phyloP scores from a whole-genome alignment of 495 filamentous ascomycete species.

The Talaromyces liani region DNA sequence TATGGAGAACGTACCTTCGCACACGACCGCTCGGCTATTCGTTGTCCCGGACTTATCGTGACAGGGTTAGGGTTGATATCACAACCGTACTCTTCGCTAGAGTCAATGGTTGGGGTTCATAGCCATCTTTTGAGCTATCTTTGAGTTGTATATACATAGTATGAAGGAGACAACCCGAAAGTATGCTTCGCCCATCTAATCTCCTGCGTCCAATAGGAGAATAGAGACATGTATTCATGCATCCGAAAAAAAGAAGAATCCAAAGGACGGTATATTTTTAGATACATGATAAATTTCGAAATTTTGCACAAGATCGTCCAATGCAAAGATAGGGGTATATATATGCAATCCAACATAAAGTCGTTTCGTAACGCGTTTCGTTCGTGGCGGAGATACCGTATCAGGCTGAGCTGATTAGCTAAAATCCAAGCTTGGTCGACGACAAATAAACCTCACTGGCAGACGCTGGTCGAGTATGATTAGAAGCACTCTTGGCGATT shows the following conservation, averaged over 20 bases:
- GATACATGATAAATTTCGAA: neutral
- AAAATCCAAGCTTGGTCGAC: neutral
- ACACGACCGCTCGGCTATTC: neutral
- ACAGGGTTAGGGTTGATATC: neutral
- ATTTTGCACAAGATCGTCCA: neutral
- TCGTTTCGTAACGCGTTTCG: neutral
- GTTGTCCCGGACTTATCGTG: neutral
- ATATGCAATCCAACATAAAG: neutral
- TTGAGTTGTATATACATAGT: neutral
- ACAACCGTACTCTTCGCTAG: neutral
- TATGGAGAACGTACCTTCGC: neutral
- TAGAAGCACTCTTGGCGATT: neutral
- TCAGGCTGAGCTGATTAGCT: neutral
- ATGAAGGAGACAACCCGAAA: neutral
- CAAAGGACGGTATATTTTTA: neutral
- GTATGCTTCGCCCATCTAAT: neutral
- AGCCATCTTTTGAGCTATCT: neutral
- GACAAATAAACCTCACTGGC: neutral
- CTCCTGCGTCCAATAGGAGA: neutral
- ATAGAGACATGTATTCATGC: no score
- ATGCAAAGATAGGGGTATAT: neutral
- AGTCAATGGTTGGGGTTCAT: neutral
- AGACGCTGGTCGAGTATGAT: neutral
- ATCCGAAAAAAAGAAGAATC: neutral
- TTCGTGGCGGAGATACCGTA: neutral